Conservation (phyloP, 495 filamentous ascomycete species). For the Trichocladium uniseriatum region DNA sequence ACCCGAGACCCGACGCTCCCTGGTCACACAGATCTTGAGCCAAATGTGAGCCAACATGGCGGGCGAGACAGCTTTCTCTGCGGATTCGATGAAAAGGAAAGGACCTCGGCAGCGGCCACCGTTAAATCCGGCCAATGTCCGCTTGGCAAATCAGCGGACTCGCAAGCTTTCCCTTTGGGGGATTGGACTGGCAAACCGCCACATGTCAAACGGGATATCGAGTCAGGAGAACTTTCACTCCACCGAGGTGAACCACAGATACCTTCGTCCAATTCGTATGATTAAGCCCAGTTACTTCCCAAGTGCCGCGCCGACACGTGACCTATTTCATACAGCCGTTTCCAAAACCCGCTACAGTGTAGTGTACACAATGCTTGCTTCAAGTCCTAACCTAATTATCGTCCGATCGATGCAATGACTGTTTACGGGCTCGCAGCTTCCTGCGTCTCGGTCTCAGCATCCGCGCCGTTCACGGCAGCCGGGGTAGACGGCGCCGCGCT, state of each 20-base stretch:
- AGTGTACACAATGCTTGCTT: neutral
- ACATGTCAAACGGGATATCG: too few relatives aligned
- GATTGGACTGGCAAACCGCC: neutral
- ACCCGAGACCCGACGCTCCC: neutral
- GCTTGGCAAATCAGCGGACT: neutral
- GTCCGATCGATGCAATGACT: too few relatives aligned
- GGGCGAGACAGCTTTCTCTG: too few relatives aligned
- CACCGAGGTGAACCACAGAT: too few relatives aligned
- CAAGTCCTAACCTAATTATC: too few relatives aligned
- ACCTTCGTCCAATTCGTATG: too few relatives aligned
- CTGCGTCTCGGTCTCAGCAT: conserved; percentile 14
- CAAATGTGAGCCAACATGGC: too few relatives aligned
- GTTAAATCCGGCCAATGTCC: neutral
- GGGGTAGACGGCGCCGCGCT: conserved; percentile 26
- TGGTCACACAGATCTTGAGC: too few relatives aligned
- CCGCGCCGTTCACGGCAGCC: conserved; percentile 19
- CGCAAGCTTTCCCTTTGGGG: conserved; percentile 2
- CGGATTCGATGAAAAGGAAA: neutral
- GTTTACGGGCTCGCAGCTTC: conserved; percentile 19
- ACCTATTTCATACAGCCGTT: neutral
- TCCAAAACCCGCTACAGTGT: neutral
- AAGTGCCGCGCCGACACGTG: neutral
- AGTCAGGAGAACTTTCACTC: too few relatives aligned
- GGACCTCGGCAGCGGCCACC: neutral
- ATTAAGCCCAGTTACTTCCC: neutral